phyloP scores from a whole-genome alignment of 495 filamentous ascomycete genomes.

The Hapsidospora chrysogenum region DNA sequence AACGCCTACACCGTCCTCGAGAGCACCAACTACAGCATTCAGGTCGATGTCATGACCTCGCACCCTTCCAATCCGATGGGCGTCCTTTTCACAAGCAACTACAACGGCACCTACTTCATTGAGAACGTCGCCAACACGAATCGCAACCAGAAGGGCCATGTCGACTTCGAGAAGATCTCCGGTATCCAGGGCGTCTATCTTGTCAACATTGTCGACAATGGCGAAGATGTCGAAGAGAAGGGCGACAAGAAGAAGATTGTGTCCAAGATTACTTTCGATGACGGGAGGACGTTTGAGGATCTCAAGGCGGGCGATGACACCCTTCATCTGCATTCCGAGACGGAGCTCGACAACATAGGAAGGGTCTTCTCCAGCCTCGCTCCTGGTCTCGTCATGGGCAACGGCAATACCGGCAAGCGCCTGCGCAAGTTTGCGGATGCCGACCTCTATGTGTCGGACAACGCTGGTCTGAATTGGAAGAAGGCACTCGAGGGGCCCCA shows the following conservation, averaged over 20 bases:
- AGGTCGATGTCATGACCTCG: slow-evolving; percentile 77
- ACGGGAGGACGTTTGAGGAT: slow-evolving; percentile 59
- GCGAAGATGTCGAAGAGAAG: slow-evolving; percentile 48
- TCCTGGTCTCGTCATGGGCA: slow-evolving; percentile 80
- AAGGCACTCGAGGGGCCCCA: slow-evolving; percentile 62
- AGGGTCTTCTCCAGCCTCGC: slow-evolving; percentile 88
- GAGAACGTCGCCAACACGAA: slow-evolving; percentile 86
- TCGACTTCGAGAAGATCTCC: slow-evolving; percentile 87
- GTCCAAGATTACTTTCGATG: slow-evolving; percentile 81
- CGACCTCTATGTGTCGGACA: slow-evolving; percentile 74
- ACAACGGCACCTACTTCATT: slow-evolving; percentile 88
- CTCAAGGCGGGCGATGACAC: slow-evolving; percentile 36
- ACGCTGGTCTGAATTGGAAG: slow-evolving; percentile 76
- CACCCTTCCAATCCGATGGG: slow-evolving; percentile 52
- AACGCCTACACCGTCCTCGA: slow-evolving; percentile 88
- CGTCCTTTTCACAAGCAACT: slow-evolving; percentile 81
- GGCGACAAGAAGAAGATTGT: slow-evolving; percentile 44
- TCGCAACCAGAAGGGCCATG: slow-evolving; percentile 46
- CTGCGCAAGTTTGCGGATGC: slow-evolving; percentile 45
- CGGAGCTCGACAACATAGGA: slow-evolving; percentile 58
- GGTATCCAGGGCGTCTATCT: slow-evolving; percentile 82
- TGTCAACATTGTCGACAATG: slow-evolving; percentile 80
- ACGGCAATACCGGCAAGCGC: slow-evolving; percentile 69
- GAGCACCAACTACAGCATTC: slow-evolving; percentile 91
- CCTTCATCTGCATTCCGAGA: slow-evolving; percentile 84